Evolutionary conservation across 331 rosid genomes (phyloP).

Genomic region (Arachis monticola): DNA sequence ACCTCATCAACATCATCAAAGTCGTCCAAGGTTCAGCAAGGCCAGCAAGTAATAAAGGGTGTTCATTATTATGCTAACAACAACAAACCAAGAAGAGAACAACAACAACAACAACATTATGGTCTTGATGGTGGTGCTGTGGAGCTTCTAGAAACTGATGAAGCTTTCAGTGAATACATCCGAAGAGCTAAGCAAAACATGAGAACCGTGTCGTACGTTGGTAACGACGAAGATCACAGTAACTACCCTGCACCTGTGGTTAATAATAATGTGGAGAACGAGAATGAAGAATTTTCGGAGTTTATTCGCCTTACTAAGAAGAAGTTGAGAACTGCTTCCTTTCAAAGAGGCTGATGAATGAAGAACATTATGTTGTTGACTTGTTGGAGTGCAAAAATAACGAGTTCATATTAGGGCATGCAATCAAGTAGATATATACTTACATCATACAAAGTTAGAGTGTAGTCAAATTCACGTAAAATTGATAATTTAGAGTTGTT

Average conservation of each 20-base stretch:
- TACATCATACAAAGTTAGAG: too few species aligned
- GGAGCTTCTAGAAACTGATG: conserved; percentile 41
- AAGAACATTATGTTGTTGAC: neutral
- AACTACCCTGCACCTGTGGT: neutral
- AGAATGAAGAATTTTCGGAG: conserved; percentile 47
- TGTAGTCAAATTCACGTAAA: too few species aligned
- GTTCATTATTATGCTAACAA: conserved; percentile 7
- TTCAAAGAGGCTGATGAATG: conserved; percentile 27
- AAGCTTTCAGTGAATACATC: conserved; percentile 48
- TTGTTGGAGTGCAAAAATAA: neutral
- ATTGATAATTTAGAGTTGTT: too few species aligned
- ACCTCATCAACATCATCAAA: too few species aligned
- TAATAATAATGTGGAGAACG: neutral
- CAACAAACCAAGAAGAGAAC: neutral
- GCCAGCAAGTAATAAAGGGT: neutral
- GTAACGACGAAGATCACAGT: conserved; percentile 9
- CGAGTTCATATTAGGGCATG: neutral
- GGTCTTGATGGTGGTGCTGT: neutral
- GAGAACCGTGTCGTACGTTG: conserved; percentile 35
- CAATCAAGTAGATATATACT: neutral
- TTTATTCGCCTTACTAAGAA: conserved; percentile 46
- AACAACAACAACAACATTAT: too few species aligned
- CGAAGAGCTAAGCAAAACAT: conserved; percentile 36
- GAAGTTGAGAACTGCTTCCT: conserved; percentile 48
- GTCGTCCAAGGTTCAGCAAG: too few species aligned